phyloP scores from a whole-genome alignment of 1,284 basidiomycete genomes.

The Sporisorium exsertum region DNA sequence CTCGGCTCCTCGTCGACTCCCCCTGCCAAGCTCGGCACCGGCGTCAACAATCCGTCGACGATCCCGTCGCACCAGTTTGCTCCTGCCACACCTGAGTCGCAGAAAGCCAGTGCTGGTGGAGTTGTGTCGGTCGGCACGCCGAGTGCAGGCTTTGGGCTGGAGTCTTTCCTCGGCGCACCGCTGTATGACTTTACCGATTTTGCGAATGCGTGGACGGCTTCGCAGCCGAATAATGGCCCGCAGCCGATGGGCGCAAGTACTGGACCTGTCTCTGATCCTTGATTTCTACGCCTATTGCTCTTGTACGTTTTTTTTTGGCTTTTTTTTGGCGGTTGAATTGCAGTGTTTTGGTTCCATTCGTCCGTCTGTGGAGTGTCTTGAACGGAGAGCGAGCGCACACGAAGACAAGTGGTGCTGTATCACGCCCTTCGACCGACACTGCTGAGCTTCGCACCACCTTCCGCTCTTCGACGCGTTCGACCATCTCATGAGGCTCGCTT shows the following conservation, averaged over 20 bases:
- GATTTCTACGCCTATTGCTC: slow-evolving; percentile 11
- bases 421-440: too few relatives aligned
- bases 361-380: too few relatives aligned
- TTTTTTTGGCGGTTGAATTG: not conserved
- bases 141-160: slow-evolving; percentile 50
- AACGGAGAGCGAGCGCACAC: too few relatives aligned
- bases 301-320: not conserved
- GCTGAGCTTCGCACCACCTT: too few relatives aligned
- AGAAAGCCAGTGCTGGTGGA: not conserved
- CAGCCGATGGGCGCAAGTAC: slow-evolving; percentile 17
- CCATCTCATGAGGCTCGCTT: too few relatives aligned
- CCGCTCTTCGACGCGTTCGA: too few relatives aligned
- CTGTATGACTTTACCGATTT: slow-evolving; percentile 53
- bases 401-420: too few relatives aligned
- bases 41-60: not conserved
- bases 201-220: slow-evolving; percentile 47
- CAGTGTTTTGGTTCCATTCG: not conserved
- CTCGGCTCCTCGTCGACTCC: slow-evolving; percentile 18
- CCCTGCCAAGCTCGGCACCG: not conserved
- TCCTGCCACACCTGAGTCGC: slow-evolving; percentile 8
- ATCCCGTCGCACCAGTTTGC: not conserved
- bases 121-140: slow-evolving; percentile 45
- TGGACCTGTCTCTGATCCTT: slow-evolving; percentile 42
- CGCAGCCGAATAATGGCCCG: slow-evolving; percentile 11
- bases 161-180: slow-evolving; percentile 38